phyloP scores from a whole-genome alignment of 164 flowering plant species.

The Annona squamosa region DNA sequence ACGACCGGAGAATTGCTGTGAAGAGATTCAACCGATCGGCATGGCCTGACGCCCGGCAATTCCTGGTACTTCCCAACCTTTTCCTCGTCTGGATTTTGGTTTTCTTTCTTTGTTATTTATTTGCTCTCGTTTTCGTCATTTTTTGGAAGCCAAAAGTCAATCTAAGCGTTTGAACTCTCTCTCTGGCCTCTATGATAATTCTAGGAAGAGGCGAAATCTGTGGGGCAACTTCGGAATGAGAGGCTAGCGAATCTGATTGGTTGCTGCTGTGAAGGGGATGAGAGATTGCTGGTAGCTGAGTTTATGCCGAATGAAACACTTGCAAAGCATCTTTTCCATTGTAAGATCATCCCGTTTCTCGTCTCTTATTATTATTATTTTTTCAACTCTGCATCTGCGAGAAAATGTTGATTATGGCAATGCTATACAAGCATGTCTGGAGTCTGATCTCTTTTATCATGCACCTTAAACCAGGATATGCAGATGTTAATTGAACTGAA shows the following conservation, averaged over 20 bases:
- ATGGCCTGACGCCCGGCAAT: slow-evolving; percentile 94
- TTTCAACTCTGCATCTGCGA: background rate
- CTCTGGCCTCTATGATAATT: slow-evolving; percentile 1
- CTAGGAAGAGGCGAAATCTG: slow-evolving; percentile 78
- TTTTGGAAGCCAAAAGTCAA: background rate
- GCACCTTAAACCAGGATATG: background rate
- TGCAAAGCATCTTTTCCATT: slow-evolving; percentile 87
- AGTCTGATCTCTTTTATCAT: background rate
- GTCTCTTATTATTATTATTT: background rate
- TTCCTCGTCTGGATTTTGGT: background rate
- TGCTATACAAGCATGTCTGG: background rate
- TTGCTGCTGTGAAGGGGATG: slow-evolving; percentile 72
- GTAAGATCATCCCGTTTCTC: slow-evolving; percentile 29
- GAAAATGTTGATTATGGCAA: background rate
- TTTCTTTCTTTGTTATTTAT: background rate
- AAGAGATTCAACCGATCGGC: slow-evolving; percentile 76
- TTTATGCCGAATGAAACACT: slow-evolving; percentile 87
- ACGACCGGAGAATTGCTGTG: slow-evolving; percentile 64
- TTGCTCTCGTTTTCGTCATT: background rate
- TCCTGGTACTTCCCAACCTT: slow-evolving; percentile 41
- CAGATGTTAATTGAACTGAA: background rate
- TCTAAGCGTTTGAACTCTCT: background rate
- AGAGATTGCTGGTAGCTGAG: slow-evolving; percentile 84
- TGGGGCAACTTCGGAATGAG: slow-evolving; percentile 73
- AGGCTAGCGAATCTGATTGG: slow-evolving; percentile 77